phyloP scores from a whole-genome alignment of 495 filamentous ascomycete species.

The Xylaria flabelliformis region DNA sequence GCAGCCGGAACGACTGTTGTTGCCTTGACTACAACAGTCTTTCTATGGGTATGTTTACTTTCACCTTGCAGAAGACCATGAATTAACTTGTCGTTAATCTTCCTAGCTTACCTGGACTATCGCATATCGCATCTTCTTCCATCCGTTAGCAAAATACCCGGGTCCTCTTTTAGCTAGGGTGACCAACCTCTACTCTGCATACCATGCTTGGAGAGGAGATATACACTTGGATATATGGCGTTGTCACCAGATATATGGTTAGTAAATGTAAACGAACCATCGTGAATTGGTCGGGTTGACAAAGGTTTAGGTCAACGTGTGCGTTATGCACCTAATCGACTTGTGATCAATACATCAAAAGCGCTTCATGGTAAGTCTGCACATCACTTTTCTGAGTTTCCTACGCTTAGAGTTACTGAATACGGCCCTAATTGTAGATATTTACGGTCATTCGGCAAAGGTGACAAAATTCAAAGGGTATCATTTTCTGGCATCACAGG shows the following conservation, averaged over 20 bases:
- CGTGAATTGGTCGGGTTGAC: neutral
- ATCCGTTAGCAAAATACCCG: slow-evolving; percentile 26
- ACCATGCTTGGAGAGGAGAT: slow-evolving; percentile 16
- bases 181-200: slow-evolving; percentile 22
- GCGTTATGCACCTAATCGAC: slow-evolving; percentile 9
- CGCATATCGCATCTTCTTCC: neutral
- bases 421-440: neutral
- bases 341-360: neutral
- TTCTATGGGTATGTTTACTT: neutral
- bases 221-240: slow-evolving; percentile 26
- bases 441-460: neutral
- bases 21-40: neutral
- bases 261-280: neutral
- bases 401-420: neutral
- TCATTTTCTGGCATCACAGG: neutral
- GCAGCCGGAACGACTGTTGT: neutral
- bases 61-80: neutral
- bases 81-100: neutral
- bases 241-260: slow-evolving; percentile 29
- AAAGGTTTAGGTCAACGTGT: neutral
- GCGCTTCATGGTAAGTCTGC: slow-evolving; percentile 4
- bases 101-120: neutral
- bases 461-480: neutral
- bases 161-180: slow-evolving; percentile 23
- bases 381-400: neutral